These are phyloP conservation scores for Tremella yokohamensis DNA, from an alignment of 768 basidiomycete species.

Conservation along the genomic window DNA sequence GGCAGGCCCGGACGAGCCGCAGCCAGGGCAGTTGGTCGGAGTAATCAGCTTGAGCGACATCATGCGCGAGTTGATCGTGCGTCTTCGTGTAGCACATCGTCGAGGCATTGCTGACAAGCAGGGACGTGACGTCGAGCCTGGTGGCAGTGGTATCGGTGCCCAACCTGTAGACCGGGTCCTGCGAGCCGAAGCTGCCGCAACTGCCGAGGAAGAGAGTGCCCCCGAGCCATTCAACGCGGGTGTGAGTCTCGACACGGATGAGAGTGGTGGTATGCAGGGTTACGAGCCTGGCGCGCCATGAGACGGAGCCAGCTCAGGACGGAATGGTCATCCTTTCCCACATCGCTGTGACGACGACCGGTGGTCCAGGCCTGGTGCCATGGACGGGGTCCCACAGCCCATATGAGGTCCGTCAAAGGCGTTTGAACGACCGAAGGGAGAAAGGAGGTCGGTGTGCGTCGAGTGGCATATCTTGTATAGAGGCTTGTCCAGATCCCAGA, in stretches of 20 bases:
- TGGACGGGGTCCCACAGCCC: no score
- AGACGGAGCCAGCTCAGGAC: no score
- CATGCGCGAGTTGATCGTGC: conserved; percentile 47
- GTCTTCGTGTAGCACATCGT: conserved; percentile 12
- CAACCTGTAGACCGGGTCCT: conserved; percentile 45
- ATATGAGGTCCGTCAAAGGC: no score
- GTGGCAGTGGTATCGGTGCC: conserved; percentile 48
- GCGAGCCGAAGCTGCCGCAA: conserved; percentile 40
- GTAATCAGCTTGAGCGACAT: conserved; percentile 51
- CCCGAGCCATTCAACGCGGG: conserved; percentile 3
- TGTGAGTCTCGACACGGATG: conserved; percentile 1
- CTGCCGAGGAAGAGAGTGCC: conserved; percentile 20
- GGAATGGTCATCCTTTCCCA: no score
- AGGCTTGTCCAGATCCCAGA: no score
- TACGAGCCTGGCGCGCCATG: not conserved
- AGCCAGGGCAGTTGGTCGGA: conserved; percentile 46
- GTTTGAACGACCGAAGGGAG: no score
- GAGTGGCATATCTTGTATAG: no score
- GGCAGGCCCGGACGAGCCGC: conserved; percentile 54
- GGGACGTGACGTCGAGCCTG: conserved; percentile 44
- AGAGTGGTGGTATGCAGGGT: not conserved
- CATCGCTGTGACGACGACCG: no score
- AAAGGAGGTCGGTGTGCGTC: no score
- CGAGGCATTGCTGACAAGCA: conserved; percentile 2
- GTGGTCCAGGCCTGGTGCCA: no score